A percentile compares a stretch with the other conserved stretches of the same genome.
Conservation (phyloP, 116 monocot genomes). For the Zostera marina region DNA sequence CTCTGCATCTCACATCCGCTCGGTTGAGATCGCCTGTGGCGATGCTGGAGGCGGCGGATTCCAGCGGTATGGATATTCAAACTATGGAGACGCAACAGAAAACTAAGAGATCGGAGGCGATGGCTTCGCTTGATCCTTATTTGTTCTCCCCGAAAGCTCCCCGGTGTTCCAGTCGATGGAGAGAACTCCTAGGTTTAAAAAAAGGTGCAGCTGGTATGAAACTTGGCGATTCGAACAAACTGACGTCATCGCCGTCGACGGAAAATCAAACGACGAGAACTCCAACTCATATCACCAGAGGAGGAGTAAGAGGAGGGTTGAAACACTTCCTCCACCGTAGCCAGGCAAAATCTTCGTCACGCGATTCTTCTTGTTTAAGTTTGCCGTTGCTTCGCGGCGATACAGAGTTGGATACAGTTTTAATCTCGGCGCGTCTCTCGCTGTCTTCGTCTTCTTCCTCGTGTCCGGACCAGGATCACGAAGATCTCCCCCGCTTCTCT, state of each 20-base stretch:
- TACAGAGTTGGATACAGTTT: conserved; percentile 26
- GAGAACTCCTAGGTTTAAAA: conserved; percentile 43
- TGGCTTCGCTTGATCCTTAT: conserved; percentile 11
- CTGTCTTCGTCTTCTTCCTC: conserved; percentile 35
- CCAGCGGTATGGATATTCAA: conserved; percentile 1
- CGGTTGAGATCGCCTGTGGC: not conserved
- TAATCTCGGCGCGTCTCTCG: conserved; percentile 34
- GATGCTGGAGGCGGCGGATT: not conserved
- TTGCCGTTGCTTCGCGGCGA: conserved; percentile 32
- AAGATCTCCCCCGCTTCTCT: conserved; percentile 43
- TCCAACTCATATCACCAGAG: conserved; percentile 9
- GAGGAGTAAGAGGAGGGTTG: conserved; percentile 9
- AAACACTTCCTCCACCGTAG: conserved; percentile 38
- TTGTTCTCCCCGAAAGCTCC: conserved; percentile 56
- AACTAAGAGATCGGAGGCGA: conserved; percentile 8
- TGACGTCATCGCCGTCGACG: not conserved
- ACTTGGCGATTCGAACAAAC: not conserved
- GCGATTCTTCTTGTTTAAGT: conserved; percentile 18
- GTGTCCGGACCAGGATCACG: conserved; percentile 22
- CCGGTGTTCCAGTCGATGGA: conserved; percentile 50
- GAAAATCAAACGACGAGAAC: not conserved
- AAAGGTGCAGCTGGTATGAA: not conserved
- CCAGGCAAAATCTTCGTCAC: conserved; percentile 8
- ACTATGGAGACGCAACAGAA: conserved; percentile 12
- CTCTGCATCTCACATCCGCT: conserved; percentile 14